phyloP scores from a whole-genome alignment of 257 asterid genomes.

The Solanum bukasovii region DNA sequence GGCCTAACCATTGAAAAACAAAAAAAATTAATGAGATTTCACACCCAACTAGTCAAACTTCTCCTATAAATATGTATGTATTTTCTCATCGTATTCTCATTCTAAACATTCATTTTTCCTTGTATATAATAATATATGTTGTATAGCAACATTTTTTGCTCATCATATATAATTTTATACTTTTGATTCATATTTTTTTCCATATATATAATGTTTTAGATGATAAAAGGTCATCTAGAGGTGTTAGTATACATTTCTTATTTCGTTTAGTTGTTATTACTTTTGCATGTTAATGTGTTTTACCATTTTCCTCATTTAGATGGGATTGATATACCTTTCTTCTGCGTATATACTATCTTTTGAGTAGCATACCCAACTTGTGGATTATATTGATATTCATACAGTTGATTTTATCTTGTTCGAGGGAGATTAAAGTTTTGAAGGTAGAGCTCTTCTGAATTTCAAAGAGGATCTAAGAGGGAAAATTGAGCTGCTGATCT shows the following conservation, averaged over 20 bases:
- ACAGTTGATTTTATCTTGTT: not conserved
- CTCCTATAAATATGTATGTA: not conserved
- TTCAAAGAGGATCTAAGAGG: conserved; percentile 69
- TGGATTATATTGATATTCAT: not conserved
- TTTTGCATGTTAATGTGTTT: not conserved
- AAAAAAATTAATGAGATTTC: not conserved
- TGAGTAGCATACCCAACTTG: not conserved
- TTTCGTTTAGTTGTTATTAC: not conserved
- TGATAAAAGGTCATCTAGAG: not conserved
- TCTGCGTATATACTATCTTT: not conserved
- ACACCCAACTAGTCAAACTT: not conserved
- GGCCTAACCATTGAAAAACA: not conserved
- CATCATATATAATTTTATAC: not conserved
- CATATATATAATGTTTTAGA: not conserved
- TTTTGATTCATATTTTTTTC: not conserved
- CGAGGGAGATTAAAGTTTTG: conserved; percentile 5
- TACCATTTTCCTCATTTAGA: not conserved
- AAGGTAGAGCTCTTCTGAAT: conserved; percentile 78
- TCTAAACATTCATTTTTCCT: not conserved
- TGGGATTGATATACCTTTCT: not conserved
- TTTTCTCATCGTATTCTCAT: not conserved
- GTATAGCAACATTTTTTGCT: not conserved
- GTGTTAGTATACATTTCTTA: not conserved
- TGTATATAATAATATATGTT: not conserved
- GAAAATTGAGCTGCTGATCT: conserved; percentile 60